Evolutionary conservation across 106 monocot genomes (phyloP), one percentile per base, ranked within the genome.

Genomic region (Posidonia australis): DNA sequence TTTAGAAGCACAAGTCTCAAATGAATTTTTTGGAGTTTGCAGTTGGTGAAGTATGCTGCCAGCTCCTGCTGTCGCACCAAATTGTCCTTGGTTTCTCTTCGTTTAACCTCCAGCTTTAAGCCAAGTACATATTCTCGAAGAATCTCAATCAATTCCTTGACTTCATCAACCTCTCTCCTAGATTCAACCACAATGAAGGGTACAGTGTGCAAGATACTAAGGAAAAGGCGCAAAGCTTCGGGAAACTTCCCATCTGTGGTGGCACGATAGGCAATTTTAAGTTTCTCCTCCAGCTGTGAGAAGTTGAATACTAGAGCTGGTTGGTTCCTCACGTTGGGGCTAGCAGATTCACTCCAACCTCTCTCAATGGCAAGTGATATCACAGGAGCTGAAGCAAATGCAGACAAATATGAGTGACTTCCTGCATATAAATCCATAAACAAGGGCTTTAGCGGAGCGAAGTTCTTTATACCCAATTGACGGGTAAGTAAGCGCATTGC

Each of bases 111-210:
- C 51, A 92, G 82, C 62, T 78, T 79, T 60, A 92, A 74, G 20
- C 92, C 92, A 42, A 92, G 69, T 2, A 87, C 80, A 55, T 88
- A 92, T 61, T 92, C 87, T 65, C 69, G 72, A 1, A 66, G 82
- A 47, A 87, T 87, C 59, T 80, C 84, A 44, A 92, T 82, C 23
- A 92, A 71, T 54, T 92, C 92, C 73, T 92, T 88, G 20, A 92
- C 80, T 67, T 92, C 87, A 78, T 92, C 92, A 43, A 85, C 87
- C 69, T 92, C 92, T 59, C 87, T 79, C 74, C 87, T 76, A 31
- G 84, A 84, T 16, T 92, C 92, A 13, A 88, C 92, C n/a, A 88
- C 92, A 19, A 92, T 54, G 19, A 92, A 73, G n/a, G 92, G 92
- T 18, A 87, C 76, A 6, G 80, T 78, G 58, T 85, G 80, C 46